phyloP scores from a whole-genome alignment of 495 filamentous ascomycete species.

The Penicillium coprophilum region DNA sequence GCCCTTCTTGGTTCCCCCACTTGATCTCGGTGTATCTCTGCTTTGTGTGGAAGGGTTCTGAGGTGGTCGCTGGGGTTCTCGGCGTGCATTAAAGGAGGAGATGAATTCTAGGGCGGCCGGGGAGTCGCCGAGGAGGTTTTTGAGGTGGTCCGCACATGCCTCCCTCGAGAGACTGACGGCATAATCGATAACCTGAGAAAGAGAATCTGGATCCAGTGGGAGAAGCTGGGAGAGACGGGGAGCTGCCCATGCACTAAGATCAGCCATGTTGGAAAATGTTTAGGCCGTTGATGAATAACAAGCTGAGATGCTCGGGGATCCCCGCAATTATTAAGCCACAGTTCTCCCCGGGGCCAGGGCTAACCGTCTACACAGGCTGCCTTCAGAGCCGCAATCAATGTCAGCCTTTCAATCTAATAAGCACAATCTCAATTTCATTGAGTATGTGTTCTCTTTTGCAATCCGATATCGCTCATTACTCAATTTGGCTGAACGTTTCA shows the following conservation, averaged over 20 bases:
- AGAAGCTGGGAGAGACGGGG: constrained; percentile 74
- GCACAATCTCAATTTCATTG: too few species aligned
- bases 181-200: constrained; percentile 80
- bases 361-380: neutral
- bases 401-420: too few species aligned
- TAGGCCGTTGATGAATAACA: constrained; percentile 1
- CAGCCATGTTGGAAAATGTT: constrained; percentile 19
- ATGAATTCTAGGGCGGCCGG: constrained; percentile 88
- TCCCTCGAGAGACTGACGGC: constrained; percentile 67
- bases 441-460: too few species aligned
- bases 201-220: constrained; percentile 77
- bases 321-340: constrained; percentile 6
- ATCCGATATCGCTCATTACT: too few species aligned
- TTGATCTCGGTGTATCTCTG: constrained; percentile 28
- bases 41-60: constrained; percentile 19
- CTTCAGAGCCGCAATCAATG: too few species aligned
- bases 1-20: constrained; percentile 36
- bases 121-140: constrained; percentile 84
- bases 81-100: constrained; percentile 78
- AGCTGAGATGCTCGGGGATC: neutral
- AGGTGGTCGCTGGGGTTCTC: constrained; percentile 46
- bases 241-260: constrained; percentile 53
- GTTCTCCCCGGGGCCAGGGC: neutral
- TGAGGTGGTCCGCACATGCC: constrained; percentile 78
- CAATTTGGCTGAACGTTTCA: too few species aligned